These are phyloP conservation scores for Mortierella polycephala DNA, from an alignment of 371 early-diverging fungal species.

Conservation along the genomic window DNA sequence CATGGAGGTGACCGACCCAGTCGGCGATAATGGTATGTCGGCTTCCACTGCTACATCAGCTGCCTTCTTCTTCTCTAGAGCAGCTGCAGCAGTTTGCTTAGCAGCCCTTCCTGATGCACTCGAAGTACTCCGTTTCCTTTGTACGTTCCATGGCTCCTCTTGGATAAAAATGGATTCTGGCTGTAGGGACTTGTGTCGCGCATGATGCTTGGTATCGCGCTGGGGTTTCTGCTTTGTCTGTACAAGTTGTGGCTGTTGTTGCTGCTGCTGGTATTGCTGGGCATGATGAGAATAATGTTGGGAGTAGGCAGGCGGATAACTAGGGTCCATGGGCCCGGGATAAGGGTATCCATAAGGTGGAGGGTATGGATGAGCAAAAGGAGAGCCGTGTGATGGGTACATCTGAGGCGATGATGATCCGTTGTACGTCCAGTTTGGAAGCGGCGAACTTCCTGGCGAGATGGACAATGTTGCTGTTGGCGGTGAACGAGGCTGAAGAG, in stretches of 20 bases:
- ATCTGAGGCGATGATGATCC: slow-evolving; percentile 11
- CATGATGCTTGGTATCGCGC: background rate
- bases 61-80: slow-evolving; percentile 11
- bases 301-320: background rate
- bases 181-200: slow-evolving; percentile 11
- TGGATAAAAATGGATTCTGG: slow-evolving; percentile 43
- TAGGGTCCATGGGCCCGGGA: background rate
- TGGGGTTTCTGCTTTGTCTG: background rate
- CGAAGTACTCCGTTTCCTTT: slow-evolving; percentile 31
- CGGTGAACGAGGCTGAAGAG: slow-evolving; percentile 28
- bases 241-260: background rate
- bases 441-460: slow-evolving; percentile 16
- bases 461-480: slow-evolving; percentile 27
- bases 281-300: background rate
- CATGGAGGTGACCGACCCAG: slow-evolving; percentile 22
- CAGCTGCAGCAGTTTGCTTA: background rate
- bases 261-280: slow-evolving; percentile 5
- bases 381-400: slow-evolving; percentile 14
- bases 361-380: slow-evolving; percentile 15
- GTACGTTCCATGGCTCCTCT: slow-evolving; percentile 39
- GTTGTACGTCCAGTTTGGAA: slow-evolving; percentile 23
- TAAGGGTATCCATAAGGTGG: slow-evolving; percentile 27
- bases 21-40: slow-evolving; percentile 11
- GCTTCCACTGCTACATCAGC: background rate
- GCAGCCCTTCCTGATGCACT: slow-evolving; percentile 1